These are phyloP conservation scores for Cantharellus cinnabarinus DNA, from an alignment of 768 basidiomycete genomes.

Conservation along the genomic window DNA sequence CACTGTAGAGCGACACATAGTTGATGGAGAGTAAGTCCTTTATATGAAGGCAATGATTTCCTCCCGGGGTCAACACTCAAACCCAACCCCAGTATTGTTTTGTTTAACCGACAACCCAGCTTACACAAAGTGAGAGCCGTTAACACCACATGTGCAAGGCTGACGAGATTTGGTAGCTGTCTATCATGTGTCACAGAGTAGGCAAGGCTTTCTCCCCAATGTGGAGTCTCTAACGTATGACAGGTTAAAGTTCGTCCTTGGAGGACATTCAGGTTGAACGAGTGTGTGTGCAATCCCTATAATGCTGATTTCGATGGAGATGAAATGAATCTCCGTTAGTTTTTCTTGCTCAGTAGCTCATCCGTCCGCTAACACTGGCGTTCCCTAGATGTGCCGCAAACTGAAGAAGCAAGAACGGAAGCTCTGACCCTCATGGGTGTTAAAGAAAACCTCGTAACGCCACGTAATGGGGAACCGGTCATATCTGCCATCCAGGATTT, in stretches of 20 bases:
- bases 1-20: slow-evolving; percentile 81
- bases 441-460: slow-evolving; percentile 92
- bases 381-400: slow-evolving; percentile 80
- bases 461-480: slow-evolving; percentile 95
- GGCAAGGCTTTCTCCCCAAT: background rate
- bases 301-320: slow-evolving; percentile 99
- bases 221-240: background rate
- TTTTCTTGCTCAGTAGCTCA: background rate
- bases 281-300: slow-evolving; percentile 98
- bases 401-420: slow-evolving; percentile 93
- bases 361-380: background rate
- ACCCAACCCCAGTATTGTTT: slow-evolving; percentile 34
- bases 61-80: background rate
- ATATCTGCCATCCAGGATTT: slow-evolving; percentile 99
- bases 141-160: background rate
- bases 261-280: slow-evolving; percentile 92
- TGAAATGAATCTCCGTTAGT: slow-evolving; percentile 95
- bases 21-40: slow-evolving; percentile 58
- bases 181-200: slow-evolving; percentile 93
- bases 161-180: slow-evolving; percentile 32
- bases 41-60: background rate
- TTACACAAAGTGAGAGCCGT: slow-evolving; percentile 55
- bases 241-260: slow-evolving; percentile 86
- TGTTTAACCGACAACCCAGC: slow-evolving; percentile 98
- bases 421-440: slow-evolving; percentile 94